A percentile compares a stretch with the other conserved stretches of the same genome.
Conservation (phyloP, 768 basidiomycete genomes). For the Rhizopogon roseolus region DNA sequence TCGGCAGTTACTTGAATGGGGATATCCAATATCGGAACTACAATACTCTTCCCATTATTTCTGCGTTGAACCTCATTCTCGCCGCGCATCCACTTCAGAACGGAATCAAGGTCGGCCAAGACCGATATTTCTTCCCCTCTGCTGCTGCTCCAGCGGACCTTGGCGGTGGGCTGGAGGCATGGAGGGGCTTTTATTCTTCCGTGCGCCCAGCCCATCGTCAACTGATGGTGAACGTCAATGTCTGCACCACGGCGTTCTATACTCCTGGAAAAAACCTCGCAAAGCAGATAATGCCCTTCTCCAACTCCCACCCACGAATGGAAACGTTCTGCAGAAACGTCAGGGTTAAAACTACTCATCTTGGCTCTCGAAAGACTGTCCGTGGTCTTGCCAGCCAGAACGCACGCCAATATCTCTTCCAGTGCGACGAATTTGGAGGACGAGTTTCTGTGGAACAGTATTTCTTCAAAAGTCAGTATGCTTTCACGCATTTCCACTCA, state of each 20-base stretch:
- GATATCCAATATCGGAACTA: constrained; percentile 35
- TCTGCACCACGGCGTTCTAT: constrained; percentile 48
- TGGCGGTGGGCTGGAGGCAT: constrained; percentile 53
- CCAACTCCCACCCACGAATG: constrained; percentile 46
- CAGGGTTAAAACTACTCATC: constrained; percentile 60
- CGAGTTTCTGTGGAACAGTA: constrained; percentile 42
- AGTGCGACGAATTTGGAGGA: constrained; percentile 33
- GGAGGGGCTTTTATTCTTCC: constrained; percentile 46
- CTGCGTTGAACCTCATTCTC: constrained; percentile 48
- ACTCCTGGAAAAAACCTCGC: constrained; percentile 41
- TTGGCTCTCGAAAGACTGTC: constrained; percentile 73
- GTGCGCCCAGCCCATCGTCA: constrained; percentile 36
- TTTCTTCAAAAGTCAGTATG: constrained; percentile 39
- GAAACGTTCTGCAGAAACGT: constrained; percentile 61
- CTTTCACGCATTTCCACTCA: background rate
- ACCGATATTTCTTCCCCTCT: constrained; percentile 47
- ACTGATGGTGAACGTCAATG: constrained; percentile 51
- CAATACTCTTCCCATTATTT: constrained; percentile 42
- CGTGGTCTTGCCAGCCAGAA: constrained; percentile 42
- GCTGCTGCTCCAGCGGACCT: constrained; percentile 26
- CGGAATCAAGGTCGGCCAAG: constrained; percentile 48
- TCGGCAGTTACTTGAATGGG: constrained; percentile 41
- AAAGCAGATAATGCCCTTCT: constrained; percentile 35
- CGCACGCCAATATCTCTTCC: constrained; percentile 36
- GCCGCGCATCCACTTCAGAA: constrained; percentile 38